phyloP scores from a whole-genome alignment of 306 rosid genomes.

The Hippophae tibetana region DNA sequence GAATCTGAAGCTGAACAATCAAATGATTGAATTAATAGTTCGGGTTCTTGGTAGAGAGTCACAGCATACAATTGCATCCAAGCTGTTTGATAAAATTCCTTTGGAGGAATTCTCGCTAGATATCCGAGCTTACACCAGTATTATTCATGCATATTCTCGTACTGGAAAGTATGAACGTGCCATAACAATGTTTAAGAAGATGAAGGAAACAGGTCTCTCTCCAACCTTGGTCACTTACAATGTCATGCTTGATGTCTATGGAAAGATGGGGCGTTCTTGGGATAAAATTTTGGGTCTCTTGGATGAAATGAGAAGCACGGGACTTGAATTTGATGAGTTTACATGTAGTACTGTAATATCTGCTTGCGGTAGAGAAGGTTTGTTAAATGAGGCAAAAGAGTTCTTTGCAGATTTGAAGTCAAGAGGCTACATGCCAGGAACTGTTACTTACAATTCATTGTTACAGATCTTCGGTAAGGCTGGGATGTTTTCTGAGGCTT shows the following conservation, averaged over 20 bases:
- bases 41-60: conserved; percentile 83
- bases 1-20: conserved; percentile 47
- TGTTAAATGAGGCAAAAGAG: conserved; percentile 71
- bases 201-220: conserved; percentile 62
- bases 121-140: conserved; percentile 63
- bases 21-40: conserved; percentile 60
- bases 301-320: conserved; percentile 66
- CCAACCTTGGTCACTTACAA: conserved; percentile 90
- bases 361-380: conserved; percentile 86
- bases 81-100: conserved; percentile 68
- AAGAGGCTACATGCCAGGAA: conserved; percentile 73
- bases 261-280: conserved; percentile 98
- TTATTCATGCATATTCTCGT: conserved; percentile 71
- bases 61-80: conserved; percentile 66
- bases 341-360: conserved; percentile 89
- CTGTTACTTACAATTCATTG: conserved; percentile 68
- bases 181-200: conserved; percentile 51
- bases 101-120: conserved; percentile 68
- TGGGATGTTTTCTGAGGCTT: conserved; percentile 69
- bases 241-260: conserved; percentile 91
- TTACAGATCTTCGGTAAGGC: conserved; percentile 87
- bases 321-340: conserved; percentile 78
- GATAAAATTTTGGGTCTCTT: conserved; percentile 49
- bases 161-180: conserved; percentile 67
- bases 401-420: conserved; percentile 56